Evolutionary conservation across 2,329 filamentous ascomycete species (phyloP).

Genomic region (Exophiala sideris): DNA sequence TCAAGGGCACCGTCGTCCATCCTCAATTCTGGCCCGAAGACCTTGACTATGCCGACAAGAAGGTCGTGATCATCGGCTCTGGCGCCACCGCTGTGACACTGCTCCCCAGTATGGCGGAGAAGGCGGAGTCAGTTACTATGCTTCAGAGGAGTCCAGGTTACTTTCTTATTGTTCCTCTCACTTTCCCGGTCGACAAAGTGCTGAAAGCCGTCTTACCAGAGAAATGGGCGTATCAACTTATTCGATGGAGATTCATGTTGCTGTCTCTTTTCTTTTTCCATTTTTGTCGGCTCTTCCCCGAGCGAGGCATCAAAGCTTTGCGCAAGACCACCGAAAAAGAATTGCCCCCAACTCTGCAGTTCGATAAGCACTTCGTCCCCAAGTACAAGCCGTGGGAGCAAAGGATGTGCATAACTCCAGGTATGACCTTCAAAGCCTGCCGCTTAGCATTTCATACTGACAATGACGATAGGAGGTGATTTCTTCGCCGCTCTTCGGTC

Average conservation of each 20-base stretch:
- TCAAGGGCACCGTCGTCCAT: slow-evolving; percentile 62
- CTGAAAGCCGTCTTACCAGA: slow-evolving; percentile 24
- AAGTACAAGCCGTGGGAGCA: slow-evolving; percentile 69
- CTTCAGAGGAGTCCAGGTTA: slow-evolving; percentile 76
- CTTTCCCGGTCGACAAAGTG: slow-evolving; percentile 17
- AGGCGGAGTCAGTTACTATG: slow-evolving; percentile 68
- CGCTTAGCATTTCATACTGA: not conserved
- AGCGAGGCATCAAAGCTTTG: slow-evolving; percentile 16
- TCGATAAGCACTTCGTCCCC: slow-evolving; percentile 58
- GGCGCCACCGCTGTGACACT: slow-evolving; percentile 79
- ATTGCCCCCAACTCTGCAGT: slow-evolving; percentile 39
- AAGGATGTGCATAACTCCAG: slow-evolving; percentile 60
- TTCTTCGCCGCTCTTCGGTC: slow-evolving; percentile 53
- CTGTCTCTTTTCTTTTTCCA: slow-evolving; percentile 24
- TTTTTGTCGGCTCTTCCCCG: slow-evolving; percentile 26
- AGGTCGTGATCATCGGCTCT: slow-evolving; percentile 68
- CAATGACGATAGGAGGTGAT: slow-evolving; percentile 51
- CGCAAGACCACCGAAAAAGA: slow-evolving; percentile 22
- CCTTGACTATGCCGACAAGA: slow-evolving; percentile 63
- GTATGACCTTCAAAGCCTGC: slow-evolving; percentile 1
- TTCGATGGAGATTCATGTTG: slow-evolving; percentile 23
- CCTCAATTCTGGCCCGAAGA: slow-evolving; percentile 75
- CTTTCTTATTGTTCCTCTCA: slow-evolving; percentile 44
- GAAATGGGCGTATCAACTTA: slow-evolving; percentile 19
- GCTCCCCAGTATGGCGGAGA: slow-evolving; percentile 64